A percentile compares a stretch with the other conserved stretches of the same genome.
Evolutionary conservation across 352 stramenopile species (phyloP).

Genomic region (Globisporangium middletonii): DNA sequence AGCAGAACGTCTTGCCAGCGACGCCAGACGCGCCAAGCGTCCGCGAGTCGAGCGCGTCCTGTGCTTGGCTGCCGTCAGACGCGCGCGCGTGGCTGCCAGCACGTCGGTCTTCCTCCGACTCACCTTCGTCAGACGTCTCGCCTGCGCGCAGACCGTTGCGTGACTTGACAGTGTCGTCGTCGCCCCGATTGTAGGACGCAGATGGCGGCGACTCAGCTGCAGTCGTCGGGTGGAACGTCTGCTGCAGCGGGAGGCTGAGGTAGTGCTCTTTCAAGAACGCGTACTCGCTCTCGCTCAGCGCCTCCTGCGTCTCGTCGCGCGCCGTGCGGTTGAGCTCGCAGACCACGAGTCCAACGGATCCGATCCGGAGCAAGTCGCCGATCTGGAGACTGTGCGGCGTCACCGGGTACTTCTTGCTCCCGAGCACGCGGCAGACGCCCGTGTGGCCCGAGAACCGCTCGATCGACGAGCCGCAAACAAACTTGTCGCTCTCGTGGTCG

Average conservation of each 20-base stretch:
- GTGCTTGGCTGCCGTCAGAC: slow-evolving; percentile 6
- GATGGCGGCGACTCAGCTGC: slow-evolving; percentile 2
- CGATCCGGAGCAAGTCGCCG: slow-evolving; percentile 84
- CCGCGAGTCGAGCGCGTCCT: slow-evolving; percentile 15
- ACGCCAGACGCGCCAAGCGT: slow-evolving; percentile 39
- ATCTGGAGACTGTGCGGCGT: slow-evolving; percentile 71
- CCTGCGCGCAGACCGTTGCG: slow-evolving; percentile 15
- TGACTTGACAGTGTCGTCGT: slow-evolving; percentile 20
- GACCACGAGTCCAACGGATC: slow-evolving; percentile 89
- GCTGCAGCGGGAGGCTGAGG: slow-evolving; percentile 71
- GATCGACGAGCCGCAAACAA: slow-evolving; percentile 81
- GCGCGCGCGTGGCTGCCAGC: slow-evolving; percentile 17
- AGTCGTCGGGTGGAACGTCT: slow-evolving; percentile 69
- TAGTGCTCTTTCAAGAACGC: slow-evolving; percentile 87
- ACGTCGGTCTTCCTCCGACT: slow-evolving; percentile 66
- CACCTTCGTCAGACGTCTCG: slow-evolving; percentile 72
- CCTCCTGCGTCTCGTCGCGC: slow-evolving; percentile 60
- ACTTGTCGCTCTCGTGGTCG: slow-evolving; percentile 51
- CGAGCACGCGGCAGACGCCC: slow-evolving; percentile 86
- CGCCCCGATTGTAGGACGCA: not conserved
- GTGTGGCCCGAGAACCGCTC: slow-evolving; percentile 90
- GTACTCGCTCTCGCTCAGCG: slow-evolving; percentile 80
- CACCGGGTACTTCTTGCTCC: slow-evolving; percentile 81
- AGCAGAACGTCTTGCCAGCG: slow-evolving; percentile 74
- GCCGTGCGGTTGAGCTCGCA: slow-evolving; percentile 83